A percentile compares a stretch with the other conserved stretches of the same genome.
Evolutionary conservation across 768 basidiomycete genomes (phyloP).

Genomic region (Lactarius indigo): DNA sequence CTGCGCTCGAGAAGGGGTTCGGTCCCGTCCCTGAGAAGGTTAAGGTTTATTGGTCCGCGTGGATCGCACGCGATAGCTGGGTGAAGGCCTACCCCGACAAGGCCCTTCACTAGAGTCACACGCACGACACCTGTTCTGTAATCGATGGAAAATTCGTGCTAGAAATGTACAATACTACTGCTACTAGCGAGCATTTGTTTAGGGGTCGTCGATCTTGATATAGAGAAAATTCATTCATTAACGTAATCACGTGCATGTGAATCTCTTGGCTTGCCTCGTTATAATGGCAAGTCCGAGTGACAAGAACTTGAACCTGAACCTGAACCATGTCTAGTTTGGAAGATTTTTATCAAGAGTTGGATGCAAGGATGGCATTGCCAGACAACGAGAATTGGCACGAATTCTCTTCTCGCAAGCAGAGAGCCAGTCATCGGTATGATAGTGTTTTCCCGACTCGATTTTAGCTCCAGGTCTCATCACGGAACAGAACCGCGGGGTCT

Average conservation of each 20-base stretch:
- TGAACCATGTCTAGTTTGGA: conserved; percentile 6
- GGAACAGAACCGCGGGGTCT: background rate
- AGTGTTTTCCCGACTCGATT: background rate
- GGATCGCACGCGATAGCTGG: conserved; percentile 46
- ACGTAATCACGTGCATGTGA: conserved; percentile 5
- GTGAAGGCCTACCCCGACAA: conserved; percentile 32
- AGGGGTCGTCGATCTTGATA: no score
- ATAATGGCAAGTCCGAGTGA: background rate
- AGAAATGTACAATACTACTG: background rate
- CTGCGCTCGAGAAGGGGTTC: conserved; percentile 39
- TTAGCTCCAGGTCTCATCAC: background rate
- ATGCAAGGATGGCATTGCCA: conserved; percentile 22
- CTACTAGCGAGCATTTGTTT: no score
- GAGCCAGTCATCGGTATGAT: background rate
- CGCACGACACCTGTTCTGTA: background rate
- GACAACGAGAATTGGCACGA: conserved; percentile 8
- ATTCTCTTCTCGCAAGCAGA: background rate
- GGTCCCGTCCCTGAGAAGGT: conserved; percentile 39
- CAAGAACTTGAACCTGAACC: background rate
- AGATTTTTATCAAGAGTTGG: conserved; percentile 24
- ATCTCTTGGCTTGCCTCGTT: background rate
- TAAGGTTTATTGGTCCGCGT: conserved; percentile 42
- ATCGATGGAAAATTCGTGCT: background rate
- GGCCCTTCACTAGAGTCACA: conserved; percentile 23
- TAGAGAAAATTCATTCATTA: background rate